Evolutionary conservation across 1,284 basidiomycete genomes (phyloP), one percentile per base, ranked within the genome.

Genomic region (Mrakiaceae sp.): DNA sequence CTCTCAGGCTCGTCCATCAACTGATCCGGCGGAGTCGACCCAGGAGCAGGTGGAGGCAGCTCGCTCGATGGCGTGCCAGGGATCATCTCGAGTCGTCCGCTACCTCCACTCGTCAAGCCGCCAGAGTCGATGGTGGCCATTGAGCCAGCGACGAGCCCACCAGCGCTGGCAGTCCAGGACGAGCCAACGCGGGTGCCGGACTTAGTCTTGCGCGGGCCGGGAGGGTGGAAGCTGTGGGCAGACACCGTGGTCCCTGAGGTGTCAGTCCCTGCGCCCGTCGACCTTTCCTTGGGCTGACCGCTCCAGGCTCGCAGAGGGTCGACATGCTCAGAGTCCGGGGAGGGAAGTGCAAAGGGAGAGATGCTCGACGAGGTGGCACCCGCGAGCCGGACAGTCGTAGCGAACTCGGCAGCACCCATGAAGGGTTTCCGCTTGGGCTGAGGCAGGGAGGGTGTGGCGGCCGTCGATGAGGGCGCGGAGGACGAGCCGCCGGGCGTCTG

Each of bases 251-350:
- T 8, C 55, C 55, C 3, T 5, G 43, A 12, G 6, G 51, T 40
- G 14, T 16, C 9, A 8, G 2, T 42, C 55, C 55, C n/a, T 5
- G 42, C 55, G 40, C 11, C n/a, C 55, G 42, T 61, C 7, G 60
- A 16, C n/a, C 42, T 50, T 50, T 61, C 52, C 46, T 40, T 49
- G 4, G 50, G 8, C 43, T 40, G 60, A 42, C 43, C 43, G n/a
- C 44, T 47, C 7, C 60, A 64, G 44, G 49, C 60, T 9, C 64
- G 54, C 7, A 66, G 60, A 8, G 64, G 64, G 40, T 66, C 64
- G 50, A 66, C 60, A 16, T 66, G 60, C 47, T 66, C 64, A 44
- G 62, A 56, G 14, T 66, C 64, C 3, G 64, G 64, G 9, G 64
- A 66, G 1, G 64, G 64, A 12, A 66, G 56, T 1, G 59, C 52